These are phyloP conservation scores for Candida boleticola DNA, from an alignment of 805 yeast genomes.

Conservation along the genomic window DNA sequence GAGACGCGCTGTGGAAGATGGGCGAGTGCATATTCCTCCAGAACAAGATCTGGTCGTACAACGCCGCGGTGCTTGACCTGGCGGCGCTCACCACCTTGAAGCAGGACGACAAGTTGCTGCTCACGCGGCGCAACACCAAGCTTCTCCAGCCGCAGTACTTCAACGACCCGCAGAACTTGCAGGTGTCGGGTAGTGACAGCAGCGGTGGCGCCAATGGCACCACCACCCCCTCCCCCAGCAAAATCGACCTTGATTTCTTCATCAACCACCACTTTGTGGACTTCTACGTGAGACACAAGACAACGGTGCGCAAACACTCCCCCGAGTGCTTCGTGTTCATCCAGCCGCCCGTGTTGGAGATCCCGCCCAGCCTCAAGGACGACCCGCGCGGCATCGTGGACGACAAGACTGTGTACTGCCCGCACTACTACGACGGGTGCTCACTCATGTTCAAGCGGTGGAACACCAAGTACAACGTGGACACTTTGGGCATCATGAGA, in stretches of 20 bases:
- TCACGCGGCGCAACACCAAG: constrained; percentile 19
- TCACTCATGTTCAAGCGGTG: constrained; percentile 89
- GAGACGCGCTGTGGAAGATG: constrained; percentile 62
- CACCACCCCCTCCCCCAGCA: background rate
- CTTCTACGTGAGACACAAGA: constrained; percentile 54
- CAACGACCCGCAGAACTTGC: constrained; percentile 16
- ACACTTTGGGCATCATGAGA: constrained; percentile 84
- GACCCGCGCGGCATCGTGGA: constrained; percentile 52
- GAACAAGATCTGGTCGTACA: constrained; percentile 72
- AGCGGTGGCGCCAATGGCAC: background rate
- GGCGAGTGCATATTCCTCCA: constrained; percentile 82
- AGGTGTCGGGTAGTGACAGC: background rate
- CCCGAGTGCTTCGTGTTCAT: constrained; percentile 56
- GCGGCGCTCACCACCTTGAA: constrained; percentile 15
- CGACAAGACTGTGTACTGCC: constrained; percentile 66
- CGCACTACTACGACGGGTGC: constrained; percentile 95
- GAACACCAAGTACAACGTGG: constrained; percentile 81
- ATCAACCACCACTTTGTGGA: constrained; percentile 63
- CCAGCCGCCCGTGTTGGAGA: constrained; percentile 79
- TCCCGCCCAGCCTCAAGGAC: constrained; percentile 66
- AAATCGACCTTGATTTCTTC: constrained; percentile 52
- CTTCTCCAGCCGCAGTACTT: constrained; percentile 31
- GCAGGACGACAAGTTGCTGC: constrained; percentile 27
- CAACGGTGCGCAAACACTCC: constrained; percentile 42
- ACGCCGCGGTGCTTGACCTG: constrained; percentile 17